Percentiles rank a stretch among this genome's conserved stretches.
phyloP scores from a whole-genome alignment of 1,284 basidiomycete genomes.

The Cryptococcus neoformans region DNA sequence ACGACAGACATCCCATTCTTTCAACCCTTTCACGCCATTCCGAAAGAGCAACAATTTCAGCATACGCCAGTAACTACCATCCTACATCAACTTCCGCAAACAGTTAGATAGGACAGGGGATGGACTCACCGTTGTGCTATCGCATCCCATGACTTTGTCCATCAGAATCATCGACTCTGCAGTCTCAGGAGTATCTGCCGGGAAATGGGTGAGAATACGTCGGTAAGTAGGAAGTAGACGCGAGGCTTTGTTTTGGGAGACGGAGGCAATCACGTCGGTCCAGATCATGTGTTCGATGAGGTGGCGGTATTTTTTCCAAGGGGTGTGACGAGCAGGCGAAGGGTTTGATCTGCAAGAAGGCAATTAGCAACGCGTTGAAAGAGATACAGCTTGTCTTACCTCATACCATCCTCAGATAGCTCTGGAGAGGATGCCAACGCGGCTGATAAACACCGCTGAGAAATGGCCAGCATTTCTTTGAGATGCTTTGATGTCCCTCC shows the following conservation, averaged over 20 bases:
- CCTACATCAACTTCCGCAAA: neutral
- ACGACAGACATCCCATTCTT: constrained; percentile 37
- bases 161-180: constrained; percentile 56
- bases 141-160: constrained; percentile 79
- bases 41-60: constrained; percentile 65
- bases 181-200: constrained; percentile 13
- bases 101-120: neutral
- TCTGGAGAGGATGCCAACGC: constrained; percentile 16
- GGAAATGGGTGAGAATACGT: constrained; percentile 53
- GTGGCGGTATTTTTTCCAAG: constrained; percentile 15
- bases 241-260: constrained; percentile 61
- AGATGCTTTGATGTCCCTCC: constrained; percentile 22
- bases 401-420: neutral
- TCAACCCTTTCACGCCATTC: constrained; percentile 59
- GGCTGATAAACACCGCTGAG: constrained; percentile 16
- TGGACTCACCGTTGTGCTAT: constrained; percentile 53
- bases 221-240: constrained; percentile 59
- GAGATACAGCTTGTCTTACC: neutral
- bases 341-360: neutral
- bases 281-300: constrained; percentile 74
- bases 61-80: constrained; percentile 66
- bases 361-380: neutral
- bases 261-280: constrained; percentile 75
- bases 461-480: constrained; percentile 15
- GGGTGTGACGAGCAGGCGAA: neutral